Evolutionary conservation across 345 rosid genomes (phyloP).

Genomic region (Eucalyptus regnans): DNA sequence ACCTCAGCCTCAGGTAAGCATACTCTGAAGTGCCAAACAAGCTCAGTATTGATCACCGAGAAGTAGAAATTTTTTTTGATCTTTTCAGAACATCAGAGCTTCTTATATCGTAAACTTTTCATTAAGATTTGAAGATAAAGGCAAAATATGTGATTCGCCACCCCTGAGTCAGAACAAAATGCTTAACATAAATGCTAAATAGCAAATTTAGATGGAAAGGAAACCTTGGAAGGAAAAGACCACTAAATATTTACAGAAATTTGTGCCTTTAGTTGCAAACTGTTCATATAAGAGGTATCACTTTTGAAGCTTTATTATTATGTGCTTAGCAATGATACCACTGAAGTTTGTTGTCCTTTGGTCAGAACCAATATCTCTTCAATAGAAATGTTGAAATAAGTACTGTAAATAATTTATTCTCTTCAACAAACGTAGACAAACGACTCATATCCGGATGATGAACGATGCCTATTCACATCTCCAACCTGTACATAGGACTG

Average conservation of each 20-base stretch:
- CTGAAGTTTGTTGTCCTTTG: not conserved
- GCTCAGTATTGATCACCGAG: not conserved
- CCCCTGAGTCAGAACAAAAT: not conserved
- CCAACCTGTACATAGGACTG: not conserved
- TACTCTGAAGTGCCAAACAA: not conserved
- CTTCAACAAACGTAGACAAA: fast-evolving
- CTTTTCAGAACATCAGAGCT: not conserved
- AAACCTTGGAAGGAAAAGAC: not conserved
- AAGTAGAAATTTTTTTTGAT: fast-evolving
- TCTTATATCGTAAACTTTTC: not conserved
- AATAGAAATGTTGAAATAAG: not conserved
- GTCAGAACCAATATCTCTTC: not conserved
- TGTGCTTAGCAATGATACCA: not conserved
- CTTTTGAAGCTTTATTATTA: not conserved
- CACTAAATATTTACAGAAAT: not conserved
- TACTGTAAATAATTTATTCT: not conserved
- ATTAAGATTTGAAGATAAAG: not conserved
- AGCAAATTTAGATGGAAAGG: not conserved
- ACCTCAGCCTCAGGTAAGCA: not conserved
- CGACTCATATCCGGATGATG: not conserved
- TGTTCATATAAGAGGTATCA: not conserved
- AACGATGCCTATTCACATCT: not conserved
- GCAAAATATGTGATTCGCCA: not conserved
- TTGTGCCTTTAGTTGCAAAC: not conserved
- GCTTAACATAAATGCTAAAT: not conserved